Conservation (phyloP, 2,329 filamentous ascomycete species). For the Nothophoma quercina region DNA sequence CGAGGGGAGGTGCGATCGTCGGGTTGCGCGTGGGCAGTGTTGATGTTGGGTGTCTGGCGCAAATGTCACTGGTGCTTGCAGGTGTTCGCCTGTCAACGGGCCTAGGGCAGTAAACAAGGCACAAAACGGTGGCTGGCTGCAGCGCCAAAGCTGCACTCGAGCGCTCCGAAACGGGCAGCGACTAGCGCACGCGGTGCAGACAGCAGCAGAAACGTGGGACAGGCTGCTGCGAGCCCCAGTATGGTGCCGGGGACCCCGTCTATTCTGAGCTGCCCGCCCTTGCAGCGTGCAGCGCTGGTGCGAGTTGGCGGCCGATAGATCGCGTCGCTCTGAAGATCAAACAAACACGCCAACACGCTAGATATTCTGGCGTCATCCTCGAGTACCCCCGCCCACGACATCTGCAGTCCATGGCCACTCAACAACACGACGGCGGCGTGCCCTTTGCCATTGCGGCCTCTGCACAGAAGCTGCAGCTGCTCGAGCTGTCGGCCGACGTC, state of each 20-base stretch:
- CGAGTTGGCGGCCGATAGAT: not conserved
- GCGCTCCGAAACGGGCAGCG: constrained; percentile 31
- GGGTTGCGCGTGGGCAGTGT: constrained; percentile 12
- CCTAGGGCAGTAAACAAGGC: constrained; percentile 36
- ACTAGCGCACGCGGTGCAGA: constrained; percentile 31
- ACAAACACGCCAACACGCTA: constrained; percentile 12
- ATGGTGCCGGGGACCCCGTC: not conserved
- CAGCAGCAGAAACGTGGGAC: constrained; percentile 32
- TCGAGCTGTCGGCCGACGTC: constrained; percentile 67
- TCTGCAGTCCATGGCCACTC: constrained; percentile 52
- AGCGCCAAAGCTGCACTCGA: constrained; percentile 15
- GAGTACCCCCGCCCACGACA: constrained; percentile 15
- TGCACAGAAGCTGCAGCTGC: constrained; percentile 64
- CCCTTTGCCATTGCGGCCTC: constrained; percentile 53
- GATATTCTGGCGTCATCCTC: not conserved
- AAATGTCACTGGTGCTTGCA: not conserved
- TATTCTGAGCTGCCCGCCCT: constrained; percentile 5
- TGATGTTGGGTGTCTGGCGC: constrained; percentile 6
- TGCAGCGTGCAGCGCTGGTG: constrained; percentile 7
- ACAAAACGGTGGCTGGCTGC: constrained; percentile 22
- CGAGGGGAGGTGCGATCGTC: constrained; percentile 13
- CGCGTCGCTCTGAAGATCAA: constrained; percentile 10
- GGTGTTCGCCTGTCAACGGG: constrained; percentile 12
- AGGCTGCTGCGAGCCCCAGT: constrained; percentile 9
- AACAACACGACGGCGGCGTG: constrained; percentile 50